Evolutionary conservation across 768 basidiomycete species (phyloP), one percentile per base, ranked within the genome.

Genomic region (Tephrocybe sp.): DNA sequence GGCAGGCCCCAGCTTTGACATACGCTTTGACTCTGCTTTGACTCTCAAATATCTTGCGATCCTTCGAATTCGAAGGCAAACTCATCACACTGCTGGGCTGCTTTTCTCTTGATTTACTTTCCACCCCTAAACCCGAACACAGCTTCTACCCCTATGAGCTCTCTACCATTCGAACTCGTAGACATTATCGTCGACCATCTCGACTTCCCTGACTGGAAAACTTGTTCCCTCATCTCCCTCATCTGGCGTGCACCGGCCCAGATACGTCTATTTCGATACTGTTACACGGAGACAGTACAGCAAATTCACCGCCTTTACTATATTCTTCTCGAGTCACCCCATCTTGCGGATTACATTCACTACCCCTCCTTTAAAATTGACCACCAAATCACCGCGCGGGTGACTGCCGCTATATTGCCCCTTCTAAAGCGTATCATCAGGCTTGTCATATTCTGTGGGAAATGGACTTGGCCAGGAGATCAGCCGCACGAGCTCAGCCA

Each of bases 151-250:
- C n/a, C n/a, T n/a, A 51, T 51, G 44, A 32, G 41, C 21, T 30
- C 50, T 21, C 31, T 70, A 24, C 64, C 67, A 9, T 52, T 55
- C 13, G 65, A 69, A 43, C 54, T 69, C 9, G 47, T 68, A 13
- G 66, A 67, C 44, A 36, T 51, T 1, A 61, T 69, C 36, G 44
- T 69, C 38, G 60, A 64, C 56, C 47, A 58, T 43, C 56, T 63
- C 44, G 63, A 67, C 19, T 51, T 41, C 3, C 25, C 48, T 15
- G 54, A 65, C 4, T 53, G 66, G 41, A 54, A 54, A 32, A 39
- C 58, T 13, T 63, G 60, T 44, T 56, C 65, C 2, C 62, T 66
- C 25, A 64, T 67, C 40, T 60, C 56, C 27, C 56, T 49, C 37
- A 51, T 58, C 19, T 70, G 65, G 56, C 57, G 54, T 9, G 43